These are phyloP conservation scores for Fusarium sp. DNA, from an alignment of 2,329 filamentous ascomycete species.

Conservation along the genomic window DNA sequence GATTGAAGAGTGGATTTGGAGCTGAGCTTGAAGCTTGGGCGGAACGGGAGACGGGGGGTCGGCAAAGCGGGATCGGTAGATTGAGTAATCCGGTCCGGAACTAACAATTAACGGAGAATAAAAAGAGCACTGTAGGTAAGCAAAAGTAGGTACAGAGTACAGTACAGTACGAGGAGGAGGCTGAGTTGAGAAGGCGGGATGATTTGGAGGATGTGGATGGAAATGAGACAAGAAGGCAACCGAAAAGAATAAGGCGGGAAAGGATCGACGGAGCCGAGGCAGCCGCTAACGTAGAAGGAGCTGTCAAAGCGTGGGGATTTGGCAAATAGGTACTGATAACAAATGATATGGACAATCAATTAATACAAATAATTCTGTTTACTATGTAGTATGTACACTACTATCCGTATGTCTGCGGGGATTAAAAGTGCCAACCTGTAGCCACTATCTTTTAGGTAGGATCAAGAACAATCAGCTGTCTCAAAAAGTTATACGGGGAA, in stretches of 20 bases:
- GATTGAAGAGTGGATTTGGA: constrained; percentile 31
- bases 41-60: constrained; percentile 32
- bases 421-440: neutral
- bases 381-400: neutral
- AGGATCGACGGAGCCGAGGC: constrained; percentile 34
- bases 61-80: constrained; percentile 36
- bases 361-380: neutral
- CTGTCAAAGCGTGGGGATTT: constrained; percentile 10
- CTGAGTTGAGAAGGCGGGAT: constrained; percentile 1
- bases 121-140: neutral
- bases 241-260: constrained; percentile 16
- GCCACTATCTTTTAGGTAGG: neutral
- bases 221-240: constrained; percentile 15
- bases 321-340: no score
- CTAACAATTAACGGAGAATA: constrained; percentile 15
- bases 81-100: constrained; percentile 34
- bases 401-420: constrained; percentile 11
- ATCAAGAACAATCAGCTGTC: neutral
- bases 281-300: constrained; percentile 15
- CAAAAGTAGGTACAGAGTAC: neutral
- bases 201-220: constrained; percentile 3
- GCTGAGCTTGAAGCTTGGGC: constrained; percentile 14
- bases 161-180: constrained; percentile 6
- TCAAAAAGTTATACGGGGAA: neutral
- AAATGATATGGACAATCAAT: constrained; percentile 12